Base-by-base conservation (phyloP, 371 early-diverging fungal species). In the Mortierella sp. region DNA sequence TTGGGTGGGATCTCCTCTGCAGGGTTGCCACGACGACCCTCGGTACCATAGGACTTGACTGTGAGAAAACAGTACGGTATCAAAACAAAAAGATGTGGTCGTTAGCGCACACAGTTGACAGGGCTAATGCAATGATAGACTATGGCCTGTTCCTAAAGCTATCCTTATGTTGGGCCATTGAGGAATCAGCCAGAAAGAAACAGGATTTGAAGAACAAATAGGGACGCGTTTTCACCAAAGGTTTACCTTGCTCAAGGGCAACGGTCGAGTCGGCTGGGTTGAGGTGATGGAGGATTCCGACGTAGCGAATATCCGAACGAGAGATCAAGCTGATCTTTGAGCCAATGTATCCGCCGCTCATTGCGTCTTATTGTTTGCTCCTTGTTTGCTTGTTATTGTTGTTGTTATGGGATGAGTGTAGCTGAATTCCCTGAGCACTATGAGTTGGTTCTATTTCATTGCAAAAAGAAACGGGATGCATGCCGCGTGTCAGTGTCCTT, bases 271-370 rank as follows among this genome's bases (percentile, higher is more conserved):
- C 96, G n/a, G 91, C 87, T 70, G 95, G 94, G 90, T 98, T 95
- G 82, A 98, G 95, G 69, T 93, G 93, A 83, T 95, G 94, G 59
- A 98, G 93, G 61, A 92, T 94, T 64, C 98, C 99, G 64, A 96
- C 95, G 88, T 97, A 98, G 79, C 98, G 95, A 88, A 98, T 96
- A 81, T 96, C 95, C 75, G 96, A 95, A 80, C 96, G 94, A 79
- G 96, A 96, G 79, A 98, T 97, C 77, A 98, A 92, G 88, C 89
- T 89, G 88, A 96, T 96, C 83, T 91, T 94, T 34, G 94, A 93
- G 55, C 97, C 96, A 87, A 93, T 92, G 87, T 91, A 94, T 57
- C 91, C 91, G 76, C 92, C 93, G 80, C 93, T 91, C 94, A 93
- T 93, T 74, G 76, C 79, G 71, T 61, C 24, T 28, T 48, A 16